These are phyloP conservation scores for Colletotrichum caudatum DNA, from an alignment of 2,329 filamentous ascomycete species.

Conservation along the genomic window DNA sequence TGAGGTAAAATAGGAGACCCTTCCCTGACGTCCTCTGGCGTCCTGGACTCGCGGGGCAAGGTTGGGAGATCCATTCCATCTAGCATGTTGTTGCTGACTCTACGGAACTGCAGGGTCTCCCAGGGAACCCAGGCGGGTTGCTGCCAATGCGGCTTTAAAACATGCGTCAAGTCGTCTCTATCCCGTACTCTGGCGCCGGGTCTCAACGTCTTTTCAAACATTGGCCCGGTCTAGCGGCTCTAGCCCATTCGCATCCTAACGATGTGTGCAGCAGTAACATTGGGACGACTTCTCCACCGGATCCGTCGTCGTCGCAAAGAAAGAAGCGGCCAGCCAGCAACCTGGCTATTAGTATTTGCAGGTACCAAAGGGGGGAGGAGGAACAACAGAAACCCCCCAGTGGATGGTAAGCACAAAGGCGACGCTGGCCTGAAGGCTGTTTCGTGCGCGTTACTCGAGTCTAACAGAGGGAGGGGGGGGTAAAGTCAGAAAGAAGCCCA, in stretches of 20 bases:
- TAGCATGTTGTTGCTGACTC: slow-evolving; percentile 14
- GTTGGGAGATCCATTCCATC: slow-evolving; percentile 12
- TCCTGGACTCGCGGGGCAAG: not conserved
- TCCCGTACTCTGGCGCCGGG: slow-evolving; percentile 28
- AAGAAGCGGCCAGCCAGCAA: not conserved
- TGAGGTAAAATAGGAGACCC: slow-evolving; percentile 22
- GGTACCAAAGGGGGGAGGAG: not conserved
- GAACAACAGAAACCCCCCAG: not conserved
- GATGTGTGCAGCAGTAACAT: slow-evolving; percentile 11
- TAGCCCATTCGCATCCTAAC: slow-evolving; percentile 13
- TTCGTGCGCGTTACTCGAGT: not conserved
- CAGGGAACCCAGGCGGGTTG: slow-evolving; percentile 18
- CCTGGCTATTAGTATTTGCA: not conserved
- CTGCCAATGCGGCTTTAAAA: slow-evolving; percentile 35
- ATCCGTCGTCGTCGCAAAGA: slow-evolving; percentile 27
- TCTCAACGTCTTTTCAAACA: slow-evolving; percentile 39
- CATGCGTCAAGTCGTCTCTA: slow-evolving; percentile 38
- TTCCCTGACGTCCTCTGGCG: slow-evolving; percentile 18
- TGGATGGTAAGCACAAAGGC: not conserved
- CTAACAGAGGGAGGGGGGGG: not conserved
- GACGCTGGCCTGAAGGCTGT: not conserved
- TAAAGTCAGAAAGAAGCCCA: not conserved
- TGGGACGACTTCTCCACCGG: slow-evolving; percentile 8
- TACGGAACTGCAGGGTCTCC: slow-evolving; percentile 29
- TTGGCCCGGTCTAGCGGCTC: slow-evolving; percentile 31